These are phyloP conservation scores for Nakataea oryzae DNA, from an alignment of 2,329 filamentous ascomycete species.

Conservation along the genomic window DNA sequence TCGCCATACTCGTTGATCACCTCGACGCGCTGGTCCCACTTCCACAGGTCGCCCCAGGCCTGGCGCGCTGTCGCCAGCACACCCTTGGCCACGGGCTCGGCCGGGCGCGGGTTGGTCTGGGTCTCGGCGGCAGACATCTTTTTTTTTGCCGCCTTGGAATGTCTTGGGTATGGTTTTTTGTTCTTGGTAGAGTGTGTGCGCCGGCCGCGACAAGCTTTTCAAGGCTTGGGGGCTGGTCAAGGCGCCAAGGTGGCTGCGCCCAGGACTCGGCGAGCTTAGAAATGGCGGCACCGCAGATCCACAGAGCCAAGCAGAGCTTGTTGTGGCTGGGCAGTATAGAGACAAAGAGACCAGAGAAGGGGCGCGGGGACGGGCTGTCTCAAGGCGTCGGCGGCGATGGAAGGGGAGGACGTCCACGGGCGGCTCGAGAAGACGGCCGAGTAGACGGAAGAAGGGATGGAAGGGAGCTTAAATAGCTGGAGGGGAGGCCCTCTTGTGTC, in stretches of 20 bases:
- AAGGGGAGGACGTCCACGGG: not conserved
- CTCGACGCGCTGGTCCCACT: conserved; percentile 64
- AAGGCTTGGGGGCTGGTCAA: not conserved
- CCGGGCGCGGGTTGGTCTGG: conserved; percentile 23
- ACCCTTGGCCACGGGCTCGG: conserved; percentile 59
- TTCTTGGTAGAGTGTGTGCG: not conserved
- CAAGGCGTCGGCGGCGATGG: not conserved
- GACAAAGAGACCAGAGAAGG: not conserved
- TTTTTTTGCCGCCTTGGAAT: no score
- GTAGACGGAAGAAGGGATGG: not conserved
- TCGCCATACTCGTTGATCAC: conserved; percentile 47
- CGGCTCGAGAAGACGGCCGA: not conserved
- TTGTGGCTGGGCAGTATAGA: not conserved
- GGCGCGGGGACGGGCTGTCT: not conserved
- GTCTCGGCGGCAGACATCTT: conserved; percentile 1
- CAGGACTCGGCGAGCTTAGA: not conserved
- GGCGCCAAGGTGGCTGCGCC: not conserved
- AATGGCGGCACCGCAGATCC: no score
- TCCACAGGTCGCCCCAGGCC: conserved; percentile 20
- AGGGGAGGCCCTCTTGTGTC: no score
- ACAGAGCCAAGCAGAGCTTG: no score
- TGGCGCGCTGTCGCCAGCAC: conserved; percentile 23
- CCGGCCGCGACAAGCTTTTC: not conserved
- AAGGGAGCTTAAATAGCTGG: no score
- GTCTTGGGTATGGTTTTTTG: not conserved